These are phyloP conservation scores for Amanita pseudoporphyria DNA, from an alignment of 768 basidiomycete species.

Conservation along the genomic window DNA sequence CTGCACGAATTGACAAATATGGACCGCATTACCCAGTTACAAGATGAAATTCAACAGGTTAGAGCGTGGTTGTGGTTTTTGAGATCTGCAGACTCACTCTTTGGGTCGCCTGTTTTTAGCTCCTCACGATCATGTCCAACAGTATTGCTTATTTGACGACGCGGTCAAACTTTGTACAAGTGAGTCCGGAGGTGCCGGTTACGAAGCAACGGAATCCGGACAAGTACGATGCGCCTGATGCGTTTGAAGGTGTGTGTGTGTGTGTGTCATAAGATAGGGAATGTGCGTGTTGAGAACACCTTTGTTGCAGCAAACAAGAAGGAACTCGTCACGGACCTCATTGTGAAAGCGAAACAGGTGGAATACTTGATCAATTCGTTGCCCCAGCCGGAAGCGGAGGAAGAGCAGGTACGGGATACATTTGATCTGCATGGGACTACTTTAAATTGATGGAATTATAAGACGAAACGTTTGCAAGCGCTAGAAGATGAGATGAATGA, in stretches of 20 bases:
- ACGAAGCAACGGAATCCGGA: constrained; percentile 70
- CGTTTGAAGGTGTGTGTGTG: constrained; percentile 66
- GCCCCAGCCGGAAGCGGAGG: constrained; percentile 71
- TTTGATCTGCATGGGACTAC: too few species aligned
- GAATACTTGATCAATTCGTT: constrained; percentile 76
- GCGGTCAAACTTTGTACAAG: constrained; percentile 67
- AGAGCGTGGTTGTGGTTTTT: too few species aligned
- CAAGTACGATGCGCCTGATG: constrained; percentile 61
- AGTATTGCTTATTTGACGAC: constrained; percentile 73
- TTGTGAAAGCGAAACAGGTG: constrained; percentile 84
- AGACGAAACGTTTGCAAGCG: constrained; percentile 58
- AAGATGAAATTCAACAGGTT: constrained; percentile 92
- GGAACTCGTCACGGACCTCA: constrained; percentile 75
- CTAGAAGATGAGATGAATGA: constrained; percentile 63
- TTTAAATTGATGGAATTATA: not conserved
- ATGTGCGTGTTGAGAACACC: not conserved
- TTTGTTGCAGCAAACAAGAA: constrained; percentile 66
- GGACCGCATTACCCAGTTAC: constrained; percentile 94
- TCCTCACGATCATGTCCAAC: constrained; percentile 83
- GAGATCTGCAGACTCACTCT: not conserved
- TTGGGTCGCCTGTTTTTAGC: too few species aligned
- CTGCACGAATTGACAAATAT: constrained; percentile 89
- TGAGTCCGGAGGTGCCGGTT: constrained; percentile 72
- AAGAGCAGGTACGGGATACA: constrained; percentile 44
- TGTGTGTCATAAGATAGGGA: too few species aligned